A percentile compares a stretch with the other conserved stretches of the same genome.
These are phyloP conservation scores for Voacanga thouarsii DNA, from an alignment of 257 asterid genomes.

Conservation along the genomic window DNA sequence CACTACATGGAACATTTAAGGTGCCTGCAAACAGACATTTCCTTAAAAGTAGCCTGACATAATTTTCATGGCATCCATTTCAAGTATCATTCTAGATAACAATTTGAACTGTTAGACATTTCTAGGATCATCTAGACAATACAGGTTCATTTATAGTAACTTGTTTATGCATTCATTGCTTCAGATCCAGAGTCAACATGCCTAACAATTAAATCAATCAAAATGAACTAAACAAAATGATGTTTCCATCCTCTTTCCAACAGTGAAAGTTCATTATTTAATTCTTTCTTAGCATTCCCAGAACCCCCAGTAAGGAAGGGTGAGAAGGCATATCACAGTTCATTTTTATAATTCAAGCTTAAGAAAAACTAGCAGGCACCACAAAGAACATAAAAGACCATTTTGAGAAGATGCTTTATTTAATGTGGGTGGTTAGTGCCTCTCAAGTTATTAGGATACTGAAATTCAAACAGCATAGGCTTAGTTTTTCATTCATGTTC, in stretches of 20 bases:
- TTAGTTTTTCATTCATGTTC: not conserved
- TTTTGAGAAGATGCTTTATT: not conserved
- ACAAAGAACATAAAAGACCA: not conserved
- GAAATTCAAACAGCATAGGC: not conserved
- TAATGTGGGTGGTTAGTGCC: not conserved
- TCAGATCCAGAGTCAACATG: not conserved
- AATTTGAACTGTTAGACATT: not conserved
- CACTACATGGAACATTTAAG: not conserved
- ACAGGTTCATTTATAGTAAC: not conserved
- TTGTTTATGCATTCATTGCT: not conserved
- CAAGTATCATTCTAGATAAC: not conserved
- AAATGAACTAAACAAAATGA: not conserved
- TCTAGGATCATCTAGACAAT: not conserved
- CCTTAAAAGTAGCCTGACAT: not conserved
- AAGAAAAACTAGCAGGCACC: not conserved
- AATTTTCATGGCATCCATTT: not conserved
- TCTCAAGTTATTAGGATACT: not conserved
- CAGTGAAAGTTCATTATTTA: not conserved
- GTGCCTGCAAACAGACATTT: not conserved
- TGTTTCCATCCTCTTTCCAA: not conserved
- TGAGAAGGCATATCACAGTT: not conserved
- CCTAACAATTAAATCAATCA: not conserved
- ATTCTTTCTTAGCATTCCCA: not conserved
- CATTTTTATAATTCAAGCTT: not conserved
- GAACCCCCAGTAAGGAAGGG: not conserved